Evolutionary conservation across 2,329 filamentous ascomycete genomes (phyloP).

Genomic region (Periconia digitata): DNA sequence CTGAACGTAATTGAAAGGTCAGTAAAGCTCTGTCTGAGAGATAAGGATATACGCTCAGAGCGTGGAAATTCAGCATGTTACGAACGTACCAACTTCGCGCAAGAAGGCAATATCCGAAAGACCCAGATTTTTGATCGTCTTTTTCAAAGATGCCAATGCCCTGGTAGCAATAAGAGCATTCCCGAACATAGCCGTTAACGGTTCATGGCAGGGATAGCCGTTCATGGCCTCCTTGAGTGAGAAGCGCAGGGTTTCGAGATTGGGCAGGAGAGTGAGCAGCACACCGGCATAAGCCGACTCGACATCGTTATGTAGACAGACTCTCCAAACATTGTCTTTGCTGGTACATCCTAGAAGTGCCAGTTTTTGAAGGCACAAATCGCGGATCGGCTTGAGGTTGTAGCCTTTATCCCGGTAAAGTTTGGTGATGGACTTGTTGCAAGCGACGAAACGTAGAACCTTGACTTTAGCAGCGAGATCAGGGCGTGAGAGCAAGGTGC

Average conservation of each 20-base stretch:
- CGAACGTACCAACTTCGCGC: no score
- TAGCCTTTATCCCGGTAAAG: constrained; percentile 16
- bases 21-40: no score
- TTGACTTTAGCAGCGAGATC: constrained; percentile 23
- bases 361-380: constrained; percentile 11
- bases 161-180: constrained; percentile 10
- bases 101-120: constrained; percentile 18
- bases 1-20: no score
- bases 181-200: constrained; percentile 23
- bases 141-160: constrained; percentile 9
- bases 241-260: constrained; percentile 20
- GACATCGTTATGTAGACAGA: constrained; percentile 21
- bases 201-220: constrained; percentile 18
- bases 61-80: no score
- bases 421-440: constrained; percentile 16
- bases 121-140: constrained; percentile 12
- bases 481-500: constrained; percentile 23
- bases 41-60: no score
- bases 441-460: constrained; percentile 16
- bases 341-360: constrained; percentile 14
- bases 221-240: constrained; percentile 21
- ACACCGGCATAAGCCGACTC: constrained; percentile 26
- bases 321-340: constrained; percentile 16
- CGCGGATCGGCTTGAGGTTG: constrained; percentile 13
- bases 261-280: constrained; percentile 20